These are phyloP conservation scores for Tetrahymena borealis DNA, from an alignment of 73 alveolate genomes.

Conservation along the genomic window DNA sequence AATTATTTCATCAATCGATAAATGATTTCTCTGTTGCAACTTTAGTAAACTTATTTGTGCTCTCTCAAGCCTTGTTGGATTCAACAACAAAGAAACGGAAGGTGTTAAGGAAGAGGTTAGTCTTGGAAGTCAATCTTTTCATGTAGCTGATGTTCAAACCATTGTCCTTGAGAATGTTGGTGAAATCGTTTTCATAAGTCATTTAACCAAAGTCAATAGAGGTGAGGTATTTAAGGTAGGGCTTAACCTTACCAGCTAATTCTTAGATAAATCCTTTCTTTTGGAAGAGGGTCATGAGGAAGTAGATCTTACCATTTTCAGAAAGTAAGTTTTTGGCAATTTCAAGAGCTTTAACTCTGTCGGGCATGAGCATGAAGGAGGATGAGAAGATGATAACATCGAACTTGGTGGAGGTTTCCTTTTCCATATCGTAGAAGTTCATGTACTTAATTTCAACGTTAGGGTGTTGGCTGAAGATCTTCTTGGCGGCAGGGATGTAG, in stretches of 20 bases:
- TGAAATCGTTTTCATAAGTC: constrained; percentile 40
- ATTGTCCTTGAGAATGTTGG: constrained; percentile 6
- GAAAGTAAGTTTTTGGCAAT: constrained; percentile 28
- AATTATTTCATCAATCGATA: background rate
- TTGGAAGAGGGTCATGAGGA: constrained; percentile 22
- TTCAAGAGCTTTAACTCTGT: constrained; percentile 20
- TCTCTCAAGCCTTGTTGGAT: constrained; percentile 15
- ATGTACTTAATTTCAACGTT: constrained; percentile 26
- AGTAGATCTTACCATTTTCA: constrained; percentile 21
- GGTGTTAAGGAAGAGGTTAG: constrained; percentile 13
- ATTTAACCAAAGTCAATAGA: constrained; percentile 39
- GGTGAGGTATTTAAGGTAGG: constrained; percentile 29
- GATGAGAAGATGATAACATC: constrained; percentile 34
- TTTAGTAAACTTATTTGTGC: background rate
- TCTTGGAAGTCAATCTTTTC: constrained; percentile 12
- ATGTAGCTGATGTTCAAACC: constrained; percentile 8
- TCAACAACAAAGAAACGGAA: constrained; percentile 37
- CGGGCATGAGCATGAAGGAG: constrained; percentile 45
- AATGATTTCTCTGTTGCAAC: background rate
- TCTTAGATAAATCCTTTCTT: constrained; percentile 1
- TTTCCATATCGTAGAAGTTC: constrained; percentile 30
- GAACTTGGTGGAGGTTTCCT: constrained; percentile 4
- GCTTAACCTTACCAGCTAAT: constrained; percentile 23
- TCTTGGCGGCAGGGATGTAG: constrained; percentile 24
- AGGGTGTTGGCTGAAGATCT: constrained; percentile 15